Conservation (phyloP, 202 grass and related monocot species). For the Elaeis oleifera region DNA sequence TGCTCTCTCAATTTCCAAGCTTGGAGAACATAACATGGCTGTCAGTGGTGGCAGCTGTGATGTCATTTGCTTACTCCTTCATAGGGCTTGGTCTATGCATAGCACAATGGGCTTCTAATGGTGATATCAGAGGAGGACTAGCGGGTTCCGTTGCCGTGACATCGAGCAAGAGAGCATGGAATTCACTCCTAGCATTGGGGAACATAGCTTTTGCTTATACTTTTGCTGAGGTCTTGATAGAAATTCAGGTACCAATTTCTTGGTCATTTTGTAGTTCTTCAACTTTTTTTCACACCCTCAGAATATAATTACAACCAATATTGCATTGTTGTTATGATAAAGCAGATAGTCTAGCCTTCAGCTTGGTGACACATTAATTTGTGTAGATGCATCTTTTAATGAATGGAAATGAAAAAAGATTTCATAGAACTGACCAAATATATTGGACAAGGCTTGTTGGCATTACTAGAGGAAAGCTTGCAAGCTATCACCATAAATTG, state of each 20-base stretch:
- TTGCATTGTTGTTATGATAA: no score
- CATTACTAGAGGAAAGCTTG: no score
- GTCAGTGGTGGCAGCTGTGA: slow-evolving; percentile 62
- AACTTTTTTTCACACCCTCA: no score
- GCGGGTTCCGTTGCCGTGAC: slow-evolving; percentile 25
- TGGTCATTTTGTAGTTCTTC: no score
- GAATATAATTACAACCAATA: no score
- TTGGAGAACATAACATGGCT: slow-evolving; percentile 89
- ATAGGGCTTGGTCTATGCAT: slow-evolving; percentile 50
- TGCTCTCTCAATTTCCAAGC: slow-evolving; percentile 71
- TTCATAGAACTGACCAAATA: no score
- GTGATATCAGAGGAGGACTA: slow-evolving; percentile 32
- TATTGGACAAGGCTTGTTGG: no score
- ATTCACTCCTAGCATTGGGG: slow-evolving; percentile 64
- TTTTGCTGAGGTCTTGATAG: slow-evolving; percentile 75
- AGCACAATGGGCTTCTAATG: slow-evolving; percentile 50
- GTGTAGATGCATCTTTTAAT: no score
- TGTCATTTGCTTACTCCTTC: slow-evolving; percentile 90
- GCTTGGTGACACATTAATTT: no score
- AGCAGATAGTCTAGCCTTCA: no score
- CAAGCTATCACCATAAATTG: background rate
- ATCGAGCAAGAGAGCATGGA: slow-evolving; percentile 51
- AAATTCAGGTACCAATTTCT: slow-evolving; percentile 58
- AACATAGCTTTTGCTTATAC: slow-evolving; percentile 97
- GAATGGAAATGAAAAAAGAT: background rate